phyloP scores from a whole-genome alignment of 495 filamentous ascomycete species.

The Glutinoglossum americanum region DNA sequence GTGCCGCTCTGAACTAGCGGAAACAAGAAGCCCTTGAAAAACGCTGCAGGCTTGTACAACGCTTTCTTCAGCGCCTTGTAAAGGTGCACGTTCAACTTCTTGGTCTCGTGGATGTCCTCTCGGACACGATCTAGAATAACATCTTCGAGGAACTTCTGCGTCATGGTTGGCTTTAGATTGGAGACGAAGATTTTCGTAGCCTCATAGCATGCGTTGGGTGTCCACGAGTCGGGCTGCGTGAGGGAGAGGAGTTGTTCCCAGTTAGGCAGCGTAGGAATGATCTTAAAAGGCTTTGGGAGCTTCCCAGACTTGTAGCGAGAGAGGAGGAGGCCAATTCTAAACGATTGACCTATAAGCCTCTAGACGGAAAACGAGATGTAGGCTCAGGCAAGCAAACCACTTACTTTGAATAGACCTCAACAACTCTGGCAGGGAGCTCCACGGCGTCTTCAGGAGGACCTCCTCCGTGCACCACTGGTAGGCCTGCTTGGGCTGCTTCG shows the following conservation, averaged over 20 bases:
- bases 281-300: slow-evolving; percentile 92
- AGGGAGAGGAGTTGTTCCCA: slow-evolving; percentile 74
- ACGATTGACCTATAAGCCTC: slow-evolving; percentile 2
- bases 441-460: slow-evolving; percentile 52
- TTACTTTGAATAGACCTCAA: slow-evolving; percentile 85
- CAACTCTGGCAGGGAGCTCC: slow-evolving; percentile 70
- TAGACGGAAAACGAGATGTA: not conserved
- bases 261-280: slow-evolving; percentile 73
- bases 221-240: slow-evolving; percentile 69
- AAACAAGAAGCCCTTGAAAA: slow-evolving; percentile 93
- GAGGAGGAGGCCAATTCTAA: slow-evolving; percentile 68
- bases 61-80: slow-evolving; percentile 84
- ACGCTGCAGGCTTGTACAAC: slow-evolving; percentile 86
- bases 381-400: slow-evolving; percentile 9
- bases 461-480: slow-evolving; percentile 24
- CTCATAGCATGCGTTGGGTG: slow-evolving; percentile 65
- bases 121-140: slow-evolving; percentile 73
- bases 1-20: slow-evolving; percentile 57
- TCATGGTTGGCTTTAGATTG: slow-evolving; percentile 40
- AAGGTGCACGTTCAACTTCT: slow-evolving; percentile 85
- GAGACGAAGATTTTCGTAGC: slow-evolving; percentile 80
- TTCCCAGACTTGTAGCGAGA: slow-evolving; percentile 87
- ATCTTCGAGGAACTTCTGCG: slow-evolving; percentile 59
- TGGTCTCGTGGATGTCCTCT: slow-evolving; percentile 67
- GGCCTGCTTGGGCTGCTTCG: slow-evolving; percentile 41